phyloP scores from a whole-genome alignment of 177 flowering plant species.

The Vitis hybrid region DNA sequence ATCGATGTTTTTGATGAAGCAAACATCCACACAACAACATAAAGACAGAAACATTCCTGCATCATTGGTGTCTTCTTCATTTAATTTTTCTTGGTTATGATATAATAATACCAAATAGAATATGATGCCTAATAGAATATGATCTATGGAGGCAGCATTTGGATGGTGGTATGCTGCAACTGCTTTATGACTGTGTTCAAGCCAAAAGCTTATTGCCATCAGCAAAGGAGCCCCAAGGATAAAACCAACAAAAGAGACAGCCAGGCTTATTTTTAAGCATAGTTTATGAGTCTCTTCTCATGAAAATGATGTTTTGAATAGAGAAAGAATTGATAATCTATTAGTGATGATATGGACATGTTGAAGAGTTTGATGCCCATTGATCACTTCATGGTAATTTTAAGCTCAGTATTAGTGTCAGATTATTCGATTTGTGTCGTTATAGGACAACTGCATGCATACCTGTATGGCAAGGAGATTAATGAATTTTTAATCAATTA shows the following conservation, averaged over 20 bases:
- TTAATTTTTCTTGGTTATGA: constrained; percentile 1
- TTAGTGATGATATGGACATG: not conserved
- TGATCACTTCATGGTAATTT: not conserved
- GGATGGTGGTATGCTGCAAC: not conserved
- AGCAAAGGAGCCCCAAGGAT: constrained; percentile 22
- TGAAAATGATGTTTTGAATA: constrained; percentile 3
- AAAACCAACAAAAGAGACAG: constrained; percentile 26
- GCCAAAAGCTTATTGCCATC: constrained; percentile 22
- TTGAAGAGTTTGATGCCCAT: not conserved
- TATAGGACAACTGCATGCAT: too few species aligned
- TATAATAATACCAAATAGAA: not conserved
- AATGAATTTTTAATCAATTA: too few species aligned
- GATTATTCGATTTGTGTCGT: not conserved
- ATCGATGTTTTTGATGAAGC: constrained; percentile 30
- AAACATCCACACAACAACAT: constrained; percentile 22
- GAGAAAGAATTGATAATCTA: not conserved
- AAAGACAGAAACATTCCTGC: constrained; percentile 13
- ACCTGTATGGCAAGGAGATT: too few species aligned
- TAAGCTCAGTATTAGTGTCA: not conserved
- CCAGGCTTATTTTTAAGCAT: not conserved
- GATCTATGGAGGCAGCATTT: constrained; percentile 4
- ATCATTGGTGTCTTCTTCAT: not conserved
- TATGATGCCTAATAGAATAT: too few species aligned
- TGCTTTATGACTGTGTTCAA: not conserved
- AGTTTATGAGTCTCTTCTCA: not conserved